Percentiles rank a stretch among this genome's conserved stretches.
Evolutionary conservation across 106 monocot genomes (phyloP).

Genomic region (Narthecium ossifragum): DNA sequence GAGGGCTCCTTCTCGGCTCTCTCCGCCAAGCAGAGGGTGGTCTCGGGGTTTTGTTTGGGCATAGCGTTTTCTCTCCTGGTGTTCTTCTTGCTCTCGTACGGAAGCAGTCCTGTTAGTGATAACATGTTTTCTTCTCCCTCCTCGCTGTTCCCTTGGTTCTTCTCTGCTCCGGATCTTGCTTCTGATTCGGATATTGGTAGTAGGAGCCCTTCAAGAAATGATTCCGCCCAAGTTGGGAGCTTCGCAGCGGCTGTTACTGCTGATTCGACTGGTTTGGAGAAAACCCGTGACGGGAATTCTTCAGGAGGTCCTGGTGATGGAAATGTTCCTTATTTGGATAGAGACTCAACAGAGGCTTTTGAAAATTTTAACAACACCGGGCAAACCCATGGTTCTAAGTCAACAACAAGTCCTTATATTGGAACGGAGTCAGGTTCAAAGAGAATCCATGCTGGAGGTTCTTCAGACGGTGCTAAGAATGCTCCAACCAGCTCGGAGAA

Average conservation of each 20-base stretch:
- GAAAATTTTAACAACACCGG: no score
- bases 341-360: no score
- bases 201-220: no score
- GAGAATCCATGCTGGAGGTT: not conserved
- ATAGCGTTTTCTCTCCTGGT: constrained; percentile 19
- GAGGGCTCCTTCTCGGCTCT: not conserved
- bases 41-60: constrained; percentile 16
- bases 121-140: constrained; percentile 1
- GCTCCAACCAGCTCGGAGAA: no score
- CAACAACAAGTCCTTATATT: no score
- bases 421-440: not conserved
- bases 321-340: no score
- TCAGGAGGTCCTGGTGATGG: not conserved
- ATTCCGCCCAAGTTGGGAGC: not conserved
- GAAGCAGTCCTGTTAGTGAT: no score
- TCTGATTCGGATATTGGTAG: not conserved
- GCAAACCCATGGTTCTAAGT: not conserved
- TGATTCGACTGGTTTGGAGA: not conserved
- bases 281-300: constrained; percentile 1
- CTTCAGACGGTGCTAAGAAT: no score
- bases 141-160: constrained; percentile 24
- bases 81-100: constrained; percentile 14
- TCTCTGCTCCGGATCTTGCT: constrained; percentile 11
- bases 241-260: not conserved
- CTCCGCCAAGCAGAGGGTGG: constrained; percentile 8